Evolutionary conservation across 768 basidiomycete species (phyloP), one percentile per base, ranked within the genome.

Genomic region (Suillus subluteus): DNA sequence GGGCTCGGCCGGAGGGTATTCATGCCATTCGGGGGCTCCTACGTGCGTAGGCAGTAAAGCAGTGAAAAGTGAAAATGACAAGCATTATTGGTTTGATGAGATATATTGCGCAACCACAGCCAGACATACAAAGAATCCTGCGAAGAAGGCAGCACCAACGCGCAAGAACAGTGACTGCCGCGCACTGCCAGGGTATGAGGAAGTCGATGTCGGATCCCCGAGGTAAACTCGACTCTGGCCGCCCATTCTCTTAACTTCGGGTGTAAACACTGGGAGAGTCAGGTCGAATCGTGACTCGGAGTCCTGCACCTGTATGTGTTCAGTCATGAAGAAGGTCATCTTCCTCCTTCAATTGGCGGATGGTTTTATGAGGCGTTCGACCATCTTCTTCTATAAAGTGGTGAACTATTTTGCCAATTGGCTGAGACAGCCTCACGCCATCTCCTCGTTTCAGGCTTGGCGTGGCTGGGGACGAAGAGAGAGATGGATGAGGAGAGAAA

Each of bases 1-100:
- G 0, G 91, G 90, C 15, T 84, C 82, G 1, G 86, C 68, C 0
- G 91, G 91, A 26, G 92, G 92, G 75, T 84, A 92, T 26, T 84
- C 71, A 75, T 91, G 87, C 26, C 84, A 81, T 69, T 86, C 83
- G 6, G 89, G 88, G 0, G 89, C 88, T 16, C 91, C 91, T 21
- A 87, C 88, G 69, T 86, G 26, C 16, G 50, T 48, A 16, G 55
- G 52, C 1, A 67, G 38, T 7, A 65, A 41, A 41, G 55, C 66
- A 44, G 54, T 30, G 41, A 66, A 41, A 32, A 37, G 18, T 18
- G 58, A 26, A 52, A 55, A 35, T 18, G 54, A 7, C 18, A 63
- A 35, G 23, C 67, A 62, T n/a, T 62, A 44, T 41, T 58, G 50
- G n/a, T 37, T 58, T 43, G 59, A 61, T 3, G 54, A 52, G 16